Evolutionary conservation across 305 asterid genomes (phyloP), one percentile per base, ranked within the genome.

Genomic region (Rubia tinctorum): DNA sequence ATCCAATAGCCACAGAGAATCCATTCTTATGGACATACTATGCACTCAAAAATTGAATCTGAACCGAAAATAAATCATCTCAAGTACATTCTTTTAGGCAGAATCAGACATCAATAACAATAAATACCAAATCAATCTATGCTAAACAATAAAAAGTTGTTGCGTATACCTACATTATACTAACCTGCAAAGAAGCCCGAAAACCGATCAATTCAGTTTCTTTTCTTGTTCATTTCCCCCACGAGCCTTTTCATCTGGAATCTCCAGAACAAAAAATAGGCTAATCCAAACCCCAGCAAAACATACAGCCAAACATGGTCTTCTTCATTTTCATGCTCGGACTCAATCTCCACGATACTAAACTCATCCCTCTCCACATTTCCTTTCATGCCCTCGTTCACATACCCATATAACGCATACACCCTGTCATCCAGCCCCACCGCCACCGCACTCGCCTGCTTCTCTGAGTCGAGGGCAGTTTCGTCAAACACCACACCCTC

Each of bases 401-500:
- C 79, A 44, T 82, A 82, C 74, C 97, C 97, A 67, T 88, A 93
- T 67, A 93, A 83, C 81, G 88, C 97, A 72, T 90, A 93, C 7
- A 81, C 96, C 87, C 98, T 86, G 12, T 78, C 80, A 66, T 82
- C 87, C 49, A 87, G 89, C 23, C 96, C 97, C 0, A 82, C 94
- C 0, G 84, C 67, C 43, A 93, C 98, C 0, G 89, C 85, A 47
- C 91, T 87, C 2, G 96, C 90, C 60, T 80, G 90, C 77, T 85
- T 68, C 66, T 86, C 91, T 69, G 77, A 84, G 2, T 86, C 96
- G 15, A 93, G 91, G 82, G 88, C 77, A 75, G 90, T 90, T 86
- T 93, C 97, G 89, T 93, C 98, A 84, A 82, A 91, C 72, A 93
- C 95, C 7, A 62, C 89, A 0, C 96, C 97, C 72, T 85, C 83